Base-by-base conservation (phyloP, 1,284 basidiomycete species). In the Leccinum ambiguum region DNA sequence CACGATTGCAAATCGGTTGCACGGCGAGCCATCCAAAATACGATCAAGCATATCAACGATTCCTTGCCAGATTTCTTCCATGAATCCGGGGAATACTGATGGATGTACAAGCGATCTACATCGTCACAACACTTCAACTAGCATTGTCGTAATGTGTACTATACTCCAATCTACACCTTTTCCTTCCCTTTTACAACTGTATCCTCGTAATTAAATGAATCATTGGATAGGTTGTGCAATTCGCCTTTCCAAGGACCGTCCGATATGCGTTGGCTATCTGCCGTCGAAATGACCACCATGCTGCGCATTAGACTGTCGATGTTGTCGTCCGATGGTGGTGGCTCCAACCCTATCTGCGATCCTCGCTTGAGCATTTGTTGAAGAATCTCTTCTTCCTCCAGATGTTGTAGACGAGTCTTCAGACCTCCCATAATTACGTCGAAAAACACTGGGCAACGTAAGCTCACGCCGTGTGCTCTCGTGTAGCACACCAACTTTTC, bases 351-450 rank as follows among this genome's bases (percentile, higher is more conserved):
- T 50, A 83, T 80, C 65, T 80, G 82, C 4, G 86, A 85, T 62
- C 85, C 83, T 53, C 81, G 83, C 30, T 84, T 76, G n/a, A 88
- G 74, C 26, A 81, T 82, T 64, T 84, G 82, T 68, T 90, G 88
- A 68, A 89, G 86, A 21, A 86, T 73, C 59, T 89, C 87, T 67
- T 90, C 83, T 59, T 90, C 88, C 68, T 88, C 84, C n/a, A 91
- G 74, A 63, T 81, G 74, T 48, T 79, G 80, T 23, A 91, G 82
- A 62, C 81, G 78, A 33, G 72, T 71, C 11, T 84, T 82, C n/a
- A 91, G 78, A 58, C 79, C 80, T 10, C 70, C 71, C 75, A 90
- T 74, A 41, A 89, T 82, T 26, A 76, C 71, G 26, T 85, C 79
- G 68, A 79, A 80, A 65, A 86, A 74, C 64, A 68, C 77, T 77